phyloP scores from a whole-genome alignment of 1,284 basidiomycete genomes.

The Marasmius fiardii region DNA sequence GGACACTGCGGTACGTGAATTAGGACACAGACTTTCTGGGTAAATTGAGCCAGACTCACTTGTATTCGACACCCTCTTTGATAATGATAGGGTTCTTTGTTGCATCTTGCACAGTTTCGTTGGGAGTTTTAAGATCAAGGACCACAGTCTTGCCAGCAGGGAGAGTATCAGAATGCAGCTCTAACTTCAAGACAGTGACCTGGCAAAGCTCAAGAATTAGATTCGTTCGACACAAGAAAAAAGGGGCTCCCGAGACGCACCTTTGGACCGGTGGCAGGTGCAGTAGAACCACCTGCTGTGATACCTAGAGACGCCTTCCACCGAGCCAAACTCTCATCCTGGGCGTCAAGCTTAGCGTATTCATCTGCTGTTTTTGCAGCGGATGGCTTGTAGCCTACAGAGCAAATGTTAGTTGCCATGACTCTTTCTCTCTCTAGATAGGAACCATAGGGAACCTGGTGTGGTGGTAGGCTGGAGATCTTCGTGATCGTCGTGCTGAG shows the following conservation, averaged over 20 bases:
- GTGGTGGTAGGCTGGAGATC: conserved; percentile 63
- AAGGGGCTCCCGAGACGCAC: conserved; percentile 38
- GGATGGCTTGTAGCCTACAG: conserved; percentile 68
- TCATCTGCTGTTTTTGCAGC: conserved; percentile 67
- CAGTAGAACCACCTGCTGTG: conserved; percentile 45
- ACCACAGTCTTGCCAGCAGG: conserved; percentile 58
- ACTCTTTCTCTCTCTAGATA: conserved; percentile 14
- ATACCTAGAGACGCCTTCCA: conserved; percentile 93
- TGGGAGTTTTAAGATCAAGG: conserved; percentile 49
- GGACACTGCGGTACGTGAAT: conserved; percentile 45
- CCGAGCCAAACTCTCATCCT: conserved; percentile 81
- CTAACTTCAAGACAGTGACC: conserved; percentile 69
- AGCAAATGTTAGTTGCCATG: conserved; percentile 14
- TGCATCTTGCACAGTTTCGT: conserved; percentile 40
- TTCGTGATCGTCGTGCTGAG: conserved; percentile 56
- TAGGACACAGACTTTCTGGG: too few relatives aligned
- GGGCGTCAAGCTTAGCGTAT: conserved; percentile 74
- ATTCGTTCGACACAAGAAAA: conserved; percentile 1
- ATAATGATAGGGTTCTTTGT: conserved; percentile 75
- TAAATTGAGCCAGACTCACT: conserved; percentile 37
- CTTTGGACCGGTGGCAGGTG: conserved; percentile 59
- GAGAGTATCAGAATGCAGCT: conserved; percentile 65
- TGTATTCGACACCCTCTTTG: conserved; percentile 85
- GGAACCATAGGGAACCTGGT: conserved; percentile 44
- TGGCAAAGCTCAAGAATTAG: conserved; percentile 24